Evolutionary conservation across 225 moss, liverwort and hornwort genomes (phyloP), one percentile per base, ranked within the genome.

Genomic region (Pleurozium schreberi): DNA sequence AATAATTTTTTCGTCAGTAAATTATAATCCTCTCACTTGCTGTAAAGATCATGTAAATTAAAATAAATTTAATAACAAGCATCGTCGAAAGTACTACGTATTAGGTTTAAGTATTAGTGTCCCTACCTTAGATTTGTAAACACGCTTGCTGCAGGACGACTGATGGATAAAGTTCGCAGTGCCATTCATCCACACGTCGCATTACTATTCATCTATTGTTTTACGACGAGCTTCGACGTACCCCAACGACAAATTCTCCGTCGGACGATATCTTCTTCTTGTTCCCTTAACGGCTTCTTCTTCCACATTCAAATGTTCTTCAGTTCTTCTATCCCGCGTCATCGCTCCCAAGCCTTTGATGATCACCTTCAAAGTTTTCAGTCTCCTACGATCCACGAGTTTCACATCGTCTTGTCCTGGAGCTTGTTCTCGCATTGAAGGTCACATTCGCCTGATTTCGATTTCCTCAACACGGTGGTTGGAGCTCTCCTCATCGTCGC

Each of bases 251-350:
- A 82, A 27, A 83, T 19, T 33, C 50, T 40, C 12, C 47, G 83
- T 83, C 49, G 27, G 89, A 91, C 89, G 86, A 83, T n/a, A 82
- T n/a, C 47, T 33, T 0, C 22, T 75, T 89, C 88, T 86, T 78
- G 86, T 91, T 87, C 69, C 30, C 47, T 33, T 13, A 91, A 91
- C 87, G 91, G 91, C 89, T 91, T 73, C 84, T 77, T 3, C 49
- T 76, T 21, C 57, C 38, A 50, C 73, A 87, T 91, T 89, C 87
- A 87, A 91, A 89, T 49, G 47, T 59, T 47, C 36, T 36, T n/a
- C 83, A 40, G 47, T 59, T 47, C 36, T 36, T n/a, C 83, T 12
- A 6, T 0, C n/a, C 30, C 55, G 59, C 67, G 21, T 13, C 60
- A n/a, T n/a, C n/a, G 5, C 86, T 14, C 5, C 2, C 15, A 5